phyloP scores from a whole-genome alignment of 148 eudicot species.

The Nepenthes gracilis region DNA sequence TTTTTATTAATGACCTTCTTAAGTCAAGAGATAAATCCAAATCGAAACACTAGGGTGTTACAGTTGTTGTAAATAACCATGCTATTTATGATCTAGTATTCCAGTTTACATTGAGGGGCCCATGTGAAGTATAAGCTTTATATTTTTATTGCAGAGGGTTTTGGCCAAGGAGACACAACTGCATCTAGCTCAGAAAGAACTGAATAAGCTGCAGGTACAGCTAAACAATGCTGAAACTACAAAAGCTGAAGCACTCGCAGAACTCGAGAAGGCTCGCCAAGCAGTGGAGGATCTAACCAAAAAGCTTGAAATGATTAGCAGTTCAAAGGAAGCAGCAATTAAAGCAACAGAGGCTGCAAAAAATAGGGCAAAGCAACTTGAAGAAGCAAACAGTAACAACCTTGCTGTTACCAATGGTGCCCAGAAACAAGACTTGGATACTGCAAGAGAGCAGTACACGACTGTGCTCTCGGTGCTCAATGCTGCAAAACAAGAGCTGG shows the following conservation, averaged over 20 bases:
- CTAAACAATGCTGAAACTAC: slow-evolving; percentile 69
- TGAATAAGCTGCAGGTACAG: slow-evolving; percentile 67
- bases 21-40: no score
- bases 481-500: slow-evolving; percentile 59
- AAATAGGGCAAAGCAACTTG: slow-evolving; percentile 33
- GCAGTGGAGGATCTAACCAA: slow-evolving; percentile 47
- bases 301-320: slow-evolving; percentile 42
- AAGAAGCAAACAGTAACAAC: slow-evolving; percentile 24
- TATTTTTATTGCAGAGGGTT: slow-evolving; percentile 42
- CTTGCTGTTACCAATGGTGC: slow-evolving; percentile 17
- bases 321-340: slow-evolving; percentile 54
- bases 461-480: slow-evolving; percentile 42
- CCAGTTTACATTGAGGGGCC: no score
- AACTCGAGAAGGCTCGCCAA: slow-evolving; percentile 57
- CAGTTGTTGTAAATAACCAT: no score
- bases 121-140: no score
- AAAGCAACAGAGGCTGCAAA: slow-evolving; percentile 49
- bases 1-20: no score
- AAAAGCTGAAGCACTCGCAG: slow-evolving; percentile 65
- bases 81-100: no score
- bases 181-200: slow-evolving; percentile 74
- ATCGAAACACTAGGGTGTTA: no score
- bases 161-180: slow-evolving; percentile 65
- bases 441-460: slow-evolving; percentile 32
- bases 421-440: slow-evolving; percentile 30